Percentiles rank a stretch among this genome's conserved stretches.
phyloP scores from a whole-genome alignment of 371 early-diverging fungal genomes.

The Zopfochytrium polystomum region DNA sequence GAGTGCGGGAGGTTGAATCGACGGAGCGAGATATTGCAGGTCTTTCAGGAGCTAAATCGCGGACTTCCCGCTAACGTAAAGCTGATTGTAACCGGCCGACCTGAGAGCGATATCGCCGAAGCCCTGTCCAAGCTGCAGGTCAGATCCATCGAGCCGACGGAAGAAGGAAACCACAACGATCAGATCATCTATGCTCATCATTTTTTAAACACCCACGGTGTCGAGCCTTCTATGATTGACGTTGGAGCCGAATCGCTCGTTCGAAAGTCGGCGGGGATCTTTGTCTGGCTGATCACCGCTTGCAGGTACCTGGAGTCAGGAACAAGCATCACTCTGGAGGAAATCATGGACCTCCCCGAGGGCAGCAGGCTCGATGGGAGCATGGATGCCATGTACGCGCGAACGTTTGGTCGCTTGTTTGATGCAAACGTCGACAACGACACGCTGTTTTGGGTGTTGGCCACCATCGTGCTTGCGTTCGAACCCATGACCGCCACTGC shows the following conservation, averaged over 20 bases:
- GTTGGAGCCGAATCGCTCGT: slow-evolving; percentile 1
- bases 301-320: slow-evolving; percentile 8
- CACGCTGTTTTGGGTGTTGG: slow-evolving; percentile 12
- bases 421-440: neutral
- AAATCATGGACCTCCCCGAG: neutral
- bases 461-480: slow-evolving; percentile 15
- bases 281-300: slow-evolving; percentile 23
- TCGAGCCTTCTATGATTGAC: neutral
- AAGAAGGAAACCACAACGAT: slow-evolving; percentile 16
- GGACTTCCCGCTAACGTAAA: slow-evolving; percentile 19
- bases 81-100: slow-evolving; percentile 24
- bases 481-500: slow-evolving; percentile 11
- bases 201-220: neutral
- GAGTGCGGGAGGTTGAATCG: slow-evolving; percentile 21
- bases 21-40: slow-evolving; percentile 21
- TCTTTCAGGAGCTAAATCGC: slow-evolving; percentile 14
- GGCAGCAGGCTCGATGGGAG: neutral
- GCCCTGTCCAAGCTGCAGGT: slow-evolving; percentile 9
- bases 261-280: slow-evolving; percentile 18
- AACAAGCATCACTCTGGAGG: neutral
- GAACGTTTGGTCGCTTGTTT: slow-evolving; percentile 4
- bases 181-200: slow-evolving; percentile 5
- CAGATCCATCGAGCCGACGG: slow-evolving; percentile 8
- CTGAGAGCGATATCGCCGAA: slow-evolving; percentile 21
- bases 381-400: slow-evolving; percentile 13